phyloP scores from a whole-genome alignment of 768 basidiomycete genomes.

The Mycena chlorophos region DNA sequence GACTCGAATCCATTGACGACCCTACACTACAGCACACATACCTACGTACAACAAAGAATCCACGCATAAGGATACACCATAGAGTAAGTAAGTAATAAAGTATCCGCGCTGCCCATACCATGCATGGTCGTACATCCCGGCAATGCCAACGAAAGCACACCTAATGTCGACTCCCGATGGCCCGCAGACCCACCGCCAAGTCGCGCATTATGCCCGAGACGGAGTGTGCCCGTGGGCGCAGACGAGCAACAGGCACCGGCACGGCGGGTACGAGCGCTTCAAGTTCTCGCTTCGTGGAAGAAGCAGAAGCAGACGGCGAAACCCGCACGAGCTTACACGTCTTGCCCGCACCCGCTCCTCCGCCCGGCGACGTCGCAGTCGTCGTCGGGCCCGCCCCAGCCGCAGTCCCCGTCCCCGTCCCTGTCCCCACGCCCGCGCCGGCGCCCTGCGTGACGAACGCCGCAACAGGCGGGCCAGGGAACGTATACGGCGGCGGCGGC shows the following conservation, averaged over 20 bases:
- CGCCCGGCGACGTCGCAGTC: slow-evolving; percentile 1
- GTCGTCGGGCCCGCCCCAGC: slow-evolving; percentile 14
- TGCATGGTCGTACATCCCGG: too few relatives aligned
- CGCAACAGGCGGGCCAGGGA: slow-evolving; percentile 55
- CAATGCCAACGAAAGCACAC: too few relatives aligned
- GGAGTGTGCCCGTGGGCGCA: slow-evolving; percentile 26
- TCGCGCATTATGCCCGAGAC: slow-evolving; percentile 38
- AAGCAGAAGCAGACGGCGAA: not conserved
- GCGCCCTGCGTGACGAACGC: slow-evolving; percentile 32
- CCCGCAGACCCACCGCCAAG: slow-evolving; percentile 20
- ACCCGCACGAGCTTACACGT: slow-evolving; percentile 17
- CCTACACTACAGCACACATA: too few relatives aligned
- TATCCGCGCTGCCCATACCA: too few relatives aligned
- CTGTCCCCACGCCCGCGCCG: too few relatives aligned
- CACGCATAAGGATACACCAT: too few relatives aligned
- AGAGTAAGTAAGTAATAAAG: too few relatives aligned
- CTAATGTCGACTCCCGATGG: not conserved
- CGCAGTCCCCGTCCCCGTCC: slow-evolving; percentile 1
- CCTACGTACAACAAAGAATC: too few relatives aligned
- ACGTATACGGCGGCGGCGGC: slow-evolving; percentile 34
- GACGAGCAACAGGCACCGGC: not conserved
- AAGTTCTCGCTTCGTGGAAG: slow-evolving; percentile 7
- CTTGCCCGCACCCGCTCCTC: slow-evolving; percentile 2
- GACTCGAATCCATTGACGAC: too few relatives aligned
- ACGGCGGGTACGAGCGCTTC: too few relatives aligned